Base-by-base conservation (phyloP, 129 eudicot genomes). In the Artemisia annua region DNA sequence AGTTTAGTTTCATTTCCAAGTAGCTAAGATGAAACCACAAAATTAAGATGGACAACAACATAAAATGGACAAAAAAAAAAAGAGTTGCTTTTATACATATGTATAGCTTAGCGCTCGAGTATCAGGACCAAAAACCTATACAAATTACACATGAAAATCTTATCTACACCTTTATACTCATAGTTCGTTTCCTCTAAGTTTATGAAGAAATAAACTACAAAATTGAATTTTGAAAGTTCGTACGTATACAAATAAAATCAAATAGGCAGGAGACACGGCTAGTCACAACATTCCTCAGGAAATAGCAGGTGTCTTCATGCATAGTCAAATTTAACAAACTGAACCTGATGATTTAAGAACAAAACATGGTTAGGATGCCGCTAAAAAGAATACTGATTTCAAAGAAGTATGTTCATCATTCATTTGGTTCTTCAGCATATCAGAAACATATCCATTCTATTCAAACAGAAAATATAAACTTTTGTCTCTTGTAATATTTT, bases 131-230 rank as follows among this genome's bases (percentile, higher is more conserved):
- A 16, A 39, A 56, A 78, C 64, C 72, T 62, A 78, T 70, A 64
- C 11, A 51, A 51, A 52, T 11, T 57, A 22, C 28, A 19, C 19
- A 35, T 60, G 8, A 61, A 77, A 62, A 70, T 13, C 60, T 49
- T 62, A 54, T 54, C 49, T 78, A 71, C 55, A 63, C 77, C 77
- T 71, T 63, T 55, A 59, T 78, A 54, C 72, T n/a, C 19, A 18
- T 44, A 55, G 54, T 53, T 63, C 8, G 63, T 71, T 43, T 56
- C 68, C 19, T 17, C 19, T 48, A 7, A 12, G n/a, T 52, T 54
- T 20, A 22, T 51, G 16, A 69, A 51, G 17, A 15, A 70, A 18
- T n/a, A 69, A 11, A 62, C 5, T 10, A 51, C 35, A 24, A 32
- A 61, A 59, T 49, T 8, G 11, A 52, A 39, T 39, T 22, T 50